Evolutionary conservation across 2,329 filamentous ascomycete genomes (phyloP), one percentile per base, ranked within the genome.

Genomic region (Lecanicillium sp.): DNA sequence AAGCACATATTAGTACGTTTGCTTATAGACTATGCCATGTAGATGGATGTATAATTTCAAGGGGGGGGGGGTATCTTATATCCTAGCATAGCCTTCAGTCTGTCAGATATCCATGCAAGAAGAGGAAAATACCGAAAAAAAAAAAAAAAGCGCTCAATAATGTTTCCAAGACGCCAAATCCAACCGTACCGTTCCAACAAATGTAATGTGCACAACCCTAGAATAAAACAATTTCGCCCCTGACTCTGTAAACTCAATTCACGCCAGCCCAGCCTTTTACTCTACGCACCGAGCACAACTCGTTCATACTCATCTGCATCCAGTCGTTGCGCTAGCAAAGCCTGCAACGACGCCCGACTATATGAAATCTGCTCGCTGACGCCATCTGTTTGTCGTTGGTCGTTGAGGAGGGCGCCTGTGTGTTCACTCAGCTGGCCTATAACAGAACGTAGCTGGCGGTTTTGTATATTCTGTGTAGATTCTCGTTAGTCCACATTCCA

Each of bases 361-460:
- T 58, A 64, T 14, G 48, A 54, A 13, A 78, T 65, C 25, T 69
- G 65, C 2, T 70, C 68, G 5, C 67, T 48, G 4, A 79, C 59
- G 6, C 67, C 70, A 1, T 70, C 67, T 12, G 74, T 66, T 55
- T 76, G 74, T 41, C 64, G 57, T 29, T 77, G 57, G 48, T 78
- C 78, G 31, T 59, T 59, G 39, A 58, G 61, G 51, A 79, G 69
- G 48, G 70, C 77, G 43, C 77, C 71, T 57, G 76, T 69, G 45
- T 78, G 74, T 37, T 55, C 73, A 9, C 61, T 59, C 14, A 78
- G 61, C 51, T 76, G 71, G 13, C 62, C 52, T 0, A 64, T 66
- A 4, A 75, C 50, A 3, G 55, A 52, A n/a, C 62, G 48, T 13
- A 75, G 49, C 32, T 71, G 67, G 15, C 64, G 58, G 22, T 69